Percentiles rank a stretch among this genome's conserved stretches.
Conservation (phyloP, 2,329 filamentous ascomycete species). For the Stachybotrys chlorohalonatus region DNA sequence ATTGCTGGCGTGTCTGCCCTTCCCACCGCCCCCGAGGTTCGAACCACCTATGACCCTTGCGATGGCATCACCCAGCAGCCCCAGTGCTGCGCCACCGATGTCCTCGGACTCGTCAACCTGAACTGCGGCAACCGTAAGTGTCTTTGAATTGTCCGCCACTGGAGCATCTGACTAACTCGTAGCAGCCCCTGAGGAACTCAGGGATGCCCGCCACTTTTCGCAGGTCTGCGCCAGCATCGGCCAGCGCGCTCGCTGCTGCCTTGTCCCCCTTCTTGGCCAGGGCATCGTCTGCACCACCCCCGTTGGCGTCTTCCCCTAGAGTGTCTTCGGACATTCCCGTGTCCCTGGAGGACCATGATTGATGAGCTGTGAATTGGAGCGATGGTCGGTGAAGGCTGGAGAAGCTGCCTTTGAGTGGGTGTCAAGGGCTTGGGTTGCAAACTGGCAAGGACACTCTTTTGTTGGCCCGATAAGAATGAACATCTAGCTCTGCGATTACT, state of each 20-base stretch:
- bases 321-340: background rate
- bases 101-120: slow-evolving; percentile 1
- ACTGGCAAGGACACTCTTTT: background rate
- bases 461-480: background rate
- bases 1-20: background rate
- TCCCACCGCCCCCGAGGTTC: background rate
- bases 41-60: background rate
- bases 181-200: background rate
- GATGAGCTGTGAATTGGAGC: background rate
- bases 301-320: slow-evolving; percentile 1
- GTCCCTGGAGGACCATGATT: background rate
- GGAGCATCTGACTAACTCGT: background rate
- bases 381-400: background rate
- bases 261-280: background rate
- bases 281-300: background rate
- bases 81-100: slow-evolving; percentile 1
- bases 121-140: slow-evolving; percentile 1
- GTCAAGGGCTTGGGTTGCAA: background rate
- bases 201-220: background rate
- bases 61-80: background rate
- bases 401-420: background rate
- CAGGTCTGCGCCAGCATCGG: background rate
- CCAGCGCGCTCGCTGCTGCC: background rate
- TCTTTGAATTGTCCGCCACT: background rate
- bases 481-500: too few species aligned